Evolutionary conservation across 2,329 filamentous ascomycete species (phyloP), one percentile per base, ranked within the genome.

Genomic region (Arthrinium puccinioides): DNA sequence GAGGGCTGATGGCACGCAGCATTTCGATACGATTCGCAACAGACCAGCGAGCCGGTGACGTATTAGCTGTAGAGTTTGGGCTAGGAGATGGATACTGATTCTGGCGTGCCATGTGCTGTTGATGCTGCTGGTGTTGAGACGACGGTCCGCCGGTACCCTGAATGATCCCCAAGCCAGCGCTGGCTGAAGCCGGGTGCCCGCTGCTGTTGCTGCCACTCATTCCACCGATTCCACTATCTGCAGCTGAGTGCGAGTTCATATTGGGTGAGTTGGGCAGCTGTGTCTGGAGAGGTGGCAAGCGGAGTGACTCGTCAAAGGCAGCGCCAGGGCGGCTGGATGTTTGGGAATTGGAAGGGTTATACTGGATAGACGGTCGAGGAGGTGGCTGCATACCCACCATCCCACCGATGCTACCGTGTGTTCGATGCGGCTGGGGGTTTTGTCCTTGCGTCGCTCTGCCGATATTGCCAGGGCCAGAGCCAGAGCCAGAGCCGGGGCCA

Each of bases 1-100:
- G 79, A 18, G 82, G 84, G 31, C 83, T 83, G 46, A 96, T 87
- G 43, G 79, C 80, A 13, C 78, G 71, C 23, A 97, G 68, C 3
- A 90, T 72, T 33, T 79, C 78, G 49, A 95, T n/a, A n/a, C n/a
- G n/a, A n/a, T n/a, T n/a, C n/a, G n/a, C n/a, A n/a, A n/a, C n/a
- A n/a, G 11, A 21, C 33, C 21, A 36, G 11, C 33, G 35, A 15
- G 38, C 26, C 16, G 36, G 42, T 10, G 37, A n/a, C n/a, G n/a
- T n/a, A n/a, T n/a, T n/a, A n/a, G n/a, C n/a, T n/a, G n/a, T n/a
- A n/a, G n/a, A n/a, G n/a, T n/a, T n/a, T n/a, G n/a, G n/a, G n/a
- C n/a, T n/a, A n/a, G n/a, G n/a, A n/a, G n/a, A 13, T 9, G 16
- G 6, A 19, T 21, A 21, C n/a, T 32, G 30, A 13, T 14, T 15